Evolutionary conservation across 2,329 filamentous ascomycete genomes (phyloP), one percentile per base, ranked within the genome.

Genomic region (Aspergillus novoparasiticus): DNA sequence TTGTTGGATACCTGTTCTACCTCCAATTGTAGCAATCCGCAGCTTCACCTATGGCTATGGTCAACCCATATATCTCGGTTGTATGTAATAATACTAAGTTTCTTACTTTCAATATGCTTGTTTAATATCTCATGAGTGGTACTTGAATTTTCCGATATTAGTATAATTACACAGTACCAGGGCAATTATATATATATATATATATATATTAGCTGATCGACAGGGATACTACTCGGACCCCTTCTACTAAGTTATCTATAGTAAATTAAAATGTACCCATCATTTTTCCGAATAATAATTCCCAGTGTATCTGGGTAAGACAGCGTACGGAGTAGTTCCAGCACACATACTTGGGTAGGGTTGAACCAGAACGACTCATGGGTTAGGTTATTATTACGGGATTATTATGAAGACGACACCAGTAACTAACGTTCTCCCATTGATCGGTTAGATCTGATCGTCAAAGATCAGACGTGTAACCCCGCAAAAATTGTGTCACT

Each of bases 1-100:
- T 54, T 54, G 51, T 54, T 54, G 51, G 51, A 54, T 54, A 54
- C 51, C 30, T 54, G n/a, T 54, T 54, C n/a, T 39, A 54, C 51
- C 26, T 54, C 34, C 30, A 23, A 2, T 36, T 54, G 51, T 54
- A 51, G 26, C 48, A 54, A 36, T 39, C 51, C 28, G 12, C 28
- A 21, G 30, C 51, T 36, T 28, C 16, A 39, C 16, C 50, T 26
- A 34, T 19, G 30, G 10, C 50, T 21, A 9, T 53, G 11, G 28
- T 34, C 43, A 6, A 46, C 12, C 23, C 45, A 28, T 16, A 28
- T 48, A 48, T 26, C 28, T 53, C 30, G 50, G 23, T 32, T 53
- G 50, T 34, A 53, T 53, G 50, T 34, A 53, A 53, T 53, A 34
- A 32, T 34, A 53, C 23, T 28, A 23, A 12, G 3, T 48, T 28